Conservation (phyloP, 441 rosid species). For the Erodium moschatum region DNA sequence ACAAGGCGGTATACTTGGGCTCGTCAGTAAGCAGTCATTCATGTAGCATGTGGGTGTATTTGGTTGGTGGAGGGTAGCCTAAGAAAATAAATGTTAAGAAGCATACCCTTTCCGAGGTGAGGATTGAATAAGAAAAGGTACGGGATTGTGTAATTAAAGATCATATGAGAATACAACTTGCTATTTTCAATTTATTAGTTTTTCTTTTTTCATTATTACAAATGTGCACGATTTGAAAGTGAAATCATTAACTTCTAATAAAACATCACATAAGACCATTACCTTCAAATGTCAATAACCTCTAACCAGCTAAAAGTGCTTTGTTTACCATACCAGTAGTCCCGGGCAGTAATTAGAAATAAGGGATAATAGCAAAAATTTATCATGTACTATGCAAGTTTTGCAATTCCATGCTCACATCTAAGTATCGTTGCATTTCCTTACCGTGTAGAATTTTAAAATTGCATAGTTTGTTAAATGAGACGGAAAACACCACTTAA, state of each 20-base stretch:
- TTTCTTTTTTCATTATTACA: neutral
- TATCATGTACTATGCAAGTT: too few relatives aligned
- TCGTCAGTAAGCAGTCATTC: neutral
- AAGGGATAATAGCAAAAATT: neutral
- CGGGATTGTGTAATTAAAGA: too few relatives aligned
- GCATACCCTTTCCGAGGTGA: too few relatives aligned
- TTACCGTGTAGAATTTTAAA: too few relatives aligned
- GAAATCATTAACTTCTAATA: neutral
- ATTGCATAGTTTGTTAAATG: too few relatives aligned
- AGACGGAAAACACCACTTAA: too few relatives aligned
- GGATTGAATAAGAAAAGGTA: too few relatives aligned
- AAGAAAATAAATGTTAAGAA: neutral
- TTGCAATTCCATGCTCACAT: too few relatives aligned
- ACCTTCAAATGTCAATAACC: slow-evolving; percentile 15
- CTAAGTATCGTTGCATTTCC: too few relatives aligned
- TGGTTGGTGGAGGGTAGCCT: neutral
- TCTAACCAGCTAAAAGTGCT: slow-evolving; percentile 16
- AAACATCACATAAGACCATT: neutral
- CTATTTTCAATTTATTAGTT: neutral
- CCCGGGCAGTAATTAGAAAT: slow-evolving; percentile 17
- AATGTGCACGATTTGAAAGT: neutral
- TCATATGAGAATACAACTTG: neutral
- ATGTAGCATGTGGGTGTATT: neutral
- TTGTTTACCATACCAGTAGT: slow-evolving; percentile 10
- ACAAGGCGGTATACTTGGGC: neutral